Conservation (phyloP, 805 yeast species). For the Priceomyces fermenticarens region DNA sequence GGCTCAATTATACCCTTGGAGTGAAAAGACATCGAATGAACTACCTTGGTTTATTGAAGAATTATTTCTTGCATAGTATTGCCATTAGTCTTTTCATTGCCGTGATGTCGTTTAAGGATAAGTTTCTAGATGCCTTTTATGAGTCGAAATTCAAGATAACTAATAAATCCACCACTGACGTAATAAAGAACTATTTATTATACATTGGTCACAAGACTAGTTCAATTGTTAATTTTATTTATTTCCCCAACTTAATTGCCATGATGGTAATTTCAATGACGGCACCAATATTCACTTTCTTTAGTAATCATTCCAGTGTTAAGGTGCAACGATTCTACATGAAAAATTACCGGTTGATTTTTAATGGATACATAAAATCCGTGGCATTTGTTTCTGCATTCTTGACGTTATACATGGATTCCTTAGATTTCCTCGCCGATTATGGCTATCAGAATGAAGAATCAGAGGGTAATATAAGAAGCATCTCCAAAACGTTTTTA, state of each 20-base stretch:
- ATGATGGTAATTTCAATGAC: conserved; percentile 33
- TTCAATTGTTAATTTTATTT: conserved; percentile 31
- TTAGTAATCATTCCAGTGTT: conserved; percentile 7
- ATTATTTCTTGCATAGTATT: conserved; percentile 26
- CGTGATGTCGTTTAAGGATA: conserved; percentile 15
- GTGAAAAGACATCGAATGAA: conserved; percentile 19
- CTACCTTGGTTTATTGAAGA: conserved; percentile 25
- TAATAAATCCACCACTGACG: conserved; percentile 5
- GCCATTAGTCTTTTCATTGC: conserved; percentile 17
- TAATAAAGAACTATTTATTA: conserved; percentile 14
- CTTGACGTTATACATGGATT: conserved; percentile 21
- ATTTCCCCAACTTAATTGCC: conserved; percentile 33
- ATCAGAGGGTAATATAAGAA: conserved; percentile 12
- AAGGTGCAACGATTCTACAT: conserved; percentile 3
- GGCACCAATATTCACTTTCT: conserved; percentile 22
- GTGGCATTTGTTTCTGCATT: conserved; percentile 36
- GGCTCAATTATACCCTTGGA: conserved; percentile 37
- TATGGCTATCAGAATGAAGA: conserved; percentile 12
- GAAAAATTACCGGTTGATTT: conserved; percentile 13
- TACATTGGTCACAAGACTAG: conserved; percentile 25
- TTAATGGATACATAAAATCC: conserved; percentile 31
- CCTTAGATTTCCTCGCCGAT: conserved; percentile 18
- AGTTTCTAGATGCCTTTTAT: conserved; percentile 21
- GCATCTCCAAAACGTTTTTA: conserved; percentile 22
- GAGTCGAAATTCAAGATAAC: conserved; percentile 14